Evolutionary conservation across 2,329 filamentous ascomycete genomes (phyloP).

Genomic region (Xylaria sp.): DNA sequence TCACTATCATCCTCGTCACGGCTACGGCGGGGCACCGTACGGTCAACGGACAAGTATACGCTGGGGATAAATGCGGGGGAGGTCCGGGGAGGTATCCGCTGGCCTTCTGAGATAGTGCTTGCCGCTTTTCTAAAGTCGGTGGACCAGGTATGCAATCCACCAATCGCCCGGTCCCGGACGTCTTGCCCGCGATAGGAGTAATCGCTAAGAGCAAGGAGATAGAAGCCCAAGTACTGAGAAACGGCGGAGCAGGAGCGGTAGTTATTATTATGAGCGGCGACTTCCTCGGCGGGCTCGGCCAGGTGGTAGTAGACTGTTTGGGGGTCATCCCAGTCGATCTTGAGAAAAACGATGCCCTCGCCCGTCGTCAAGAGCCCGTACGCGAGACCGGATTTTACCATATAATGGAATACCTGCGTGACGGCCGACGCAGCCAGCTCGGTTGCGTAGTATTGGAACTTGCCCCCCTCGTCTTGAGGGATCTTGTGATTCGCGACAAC

Average conservation of each 20-base stretch:
- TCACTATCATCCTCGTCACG: not conserved
- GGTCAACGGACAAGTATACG: constrained; percentile 8
- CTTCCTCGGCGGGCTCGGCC: constrained; percentile 45
- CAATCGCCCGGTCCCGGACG: constrained; percentile 16
- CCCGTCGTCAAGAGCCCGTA: constrained; percentile 57
- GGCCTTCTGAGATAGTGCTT: constrained; percentile 50
- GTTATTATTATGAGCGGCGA: constrained; percentile 40
- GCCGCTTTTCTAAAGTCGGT: constrained; percentile 42
- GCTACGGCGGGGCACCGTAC: constrained; percentile 19
- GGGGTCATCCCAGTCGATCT: constrained; percentile 46
- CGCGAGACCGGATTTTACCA: constrained; percentile 57
- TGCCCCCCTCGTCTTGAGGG: constrained; percentile 10
- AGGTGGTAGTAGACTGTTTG: constrained; percentile 48
- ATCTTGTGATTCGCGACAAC: constrained; percentile 44
- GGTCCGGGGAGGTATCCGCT: constrained; percentile 50
- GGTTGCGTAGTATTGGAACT: constrained; percentile 21
- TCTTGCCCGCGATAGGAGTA: constrained; percentile 20
- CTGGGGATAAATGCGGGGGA: constrained; percentile 12
- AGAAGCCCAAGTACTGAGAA: constrained; percentile 48
- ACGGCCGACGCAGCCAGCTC: constrained; percentile 51
- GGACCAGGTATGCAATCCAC: constrained; percentile 38
- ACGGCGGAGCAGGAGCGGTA: constrained; percentile 44
- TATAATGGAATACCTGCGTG: constrained; percentile 61
- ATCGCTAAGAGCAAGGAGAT: constrained; percentile 43
- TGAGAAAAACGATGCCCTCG: constrained; percentile 57